phyloP scores from a whole-genome alignment of 2,329 filamentous ascomycete genomes.

The Paracamarosporium sp. region DNA sequence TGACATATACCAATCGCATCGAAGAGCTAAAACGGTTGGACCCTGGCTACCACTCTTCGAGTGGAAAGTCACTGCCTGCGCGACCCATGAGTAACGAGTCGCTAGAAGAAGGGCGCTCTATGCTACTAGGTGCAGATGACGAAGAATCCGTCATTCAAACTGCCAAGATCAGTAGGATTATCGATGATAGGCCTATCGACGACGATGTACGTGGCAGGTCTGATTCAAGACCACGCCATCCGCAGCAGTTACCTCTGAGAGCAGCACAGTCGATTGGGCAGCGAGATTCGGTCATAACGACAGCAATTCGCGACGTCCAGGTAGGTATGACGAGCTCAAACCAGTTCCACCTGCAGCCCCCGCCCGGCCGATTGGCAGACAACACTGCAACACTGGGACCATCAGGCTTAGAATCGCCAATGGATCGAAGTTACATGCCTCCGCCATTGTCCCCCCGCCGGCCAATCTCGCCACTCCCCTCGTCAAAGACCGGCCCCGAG shows the following conservation, averaged over 20 bases:
- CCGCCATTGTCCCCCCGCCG: conserved; percentile 73
- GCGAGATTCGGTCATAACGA: conserved; percentile 49
- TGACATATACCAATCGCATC: conserved; percentile 89
- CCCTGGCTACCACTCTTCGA: conserved; percentile 57
- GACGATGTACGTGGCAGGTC: conserved; percentile 23
- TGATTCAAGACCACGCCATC: conserved; percentile 28
- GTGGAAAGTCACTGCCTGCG: conserved; percentile 78
- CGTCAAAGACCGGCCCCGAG: conserved; percentile 25
- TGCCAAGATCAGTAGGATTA: conserved; percentile 60
- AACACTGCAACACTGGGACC: conserved; percentile 17
- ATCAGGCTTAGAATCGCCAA: conserved; percentile 53
- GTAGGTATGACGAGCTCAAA: conserved; percentile 34
- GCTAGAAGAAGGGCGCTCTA: conserved; percentile 46
- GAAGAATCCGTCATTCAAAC: conserved; percentile 58
- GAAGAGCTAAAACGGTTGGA: conserved; percentile 80
- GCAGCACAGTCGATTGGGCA: conserved; percentile 29
- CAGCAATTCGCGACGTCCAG: conserved; percentile 51
- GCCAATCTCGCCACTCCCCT: conserved; percentile 54
- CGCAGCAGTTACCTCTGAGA: conserved; percentile 41
- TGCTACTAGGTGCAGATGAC: conserved; percentile 41
- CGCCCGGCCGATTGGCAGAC: conserved; percentile 36
- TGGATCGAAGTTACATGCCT: conserved; percentile 69
- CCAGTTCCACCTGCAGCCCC: conserved; percentile 43
- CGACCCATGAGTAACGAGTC: conserved; percentile 69
- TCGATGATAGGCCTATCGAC: conserved; percentile 49